These are phyloP conservation scores for Thalassiosira hispida DNA, from an alignment of 352 stramenopile genomes.

Conservation along the genomic window DNA sequence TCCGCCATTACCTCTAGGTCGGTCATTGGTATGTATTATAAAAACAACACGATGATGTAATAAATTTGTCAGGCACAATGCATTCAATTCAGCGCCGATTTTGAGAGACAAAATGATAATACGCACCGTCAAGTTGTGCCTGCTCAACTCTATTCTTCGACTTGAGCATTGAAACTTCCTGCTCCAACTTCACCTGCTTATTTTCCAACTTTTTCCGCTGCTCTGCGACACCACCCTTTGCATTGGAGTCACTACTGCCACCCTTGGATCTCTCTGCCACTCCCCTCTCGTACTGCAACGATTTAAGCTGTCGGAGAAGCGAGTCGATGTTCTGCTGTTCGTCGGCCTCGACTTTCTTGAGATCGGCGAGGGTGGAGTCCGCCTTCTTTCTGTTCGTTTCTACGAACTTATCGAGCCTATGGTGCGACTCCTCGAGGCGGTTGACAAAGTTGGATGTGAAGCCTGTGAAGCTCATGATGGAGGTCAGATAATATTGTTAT, in stretches of 20 bases:
- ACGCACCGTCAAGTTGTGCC: conserved; percentile 44
- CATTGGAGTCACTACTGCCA: background rate
- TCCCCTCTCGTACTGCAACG: conserved; percentile 43
- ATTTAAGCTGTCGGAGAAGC: conserved; percentile 35
- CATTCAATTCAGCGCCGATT: too few relatives aligned
- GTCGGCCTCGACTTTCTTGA: conserved; percentile 16
- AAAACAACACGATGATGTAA: conserved; percentile 2
- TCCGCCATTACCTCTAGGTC: conserved; percentile 32
- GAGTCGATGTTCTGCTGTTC: conserved; percentile 37
- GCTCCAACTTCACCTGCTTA: conserved; percentile 37
- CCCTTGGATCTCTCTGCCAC: conserved; percentile 5
- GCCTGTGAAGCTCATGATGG: conserved; percentile 10
- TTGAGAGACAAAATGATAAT: too few relatives aligned
- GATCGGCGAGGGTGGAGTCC: conserved; percentile 18
- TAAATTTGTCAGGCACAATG: background rate
- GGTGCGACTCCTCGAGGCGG: conserved; percentile 22
- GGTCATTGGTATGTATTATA: background rate
- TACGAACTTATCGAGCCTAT: conserved; percentile 24
- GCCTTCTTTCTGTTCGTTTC: conserved; percentile 36
- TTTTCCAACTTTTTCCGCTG: conserved; percentile 39
- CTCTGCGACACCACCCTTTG: conserved; percentile 17
- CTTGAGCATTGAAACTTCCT: conserved; percentile 23
- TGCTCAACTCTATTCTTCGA: conserved; percentile 32
- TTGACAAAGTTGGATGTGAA: conserved; percentile 50
- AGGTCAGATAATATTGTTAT: background rate